Base-by-base conservation (phyloP, 2,329 filamentous ascomycete genomes). In the Paradendryphiella salina region DNA sequence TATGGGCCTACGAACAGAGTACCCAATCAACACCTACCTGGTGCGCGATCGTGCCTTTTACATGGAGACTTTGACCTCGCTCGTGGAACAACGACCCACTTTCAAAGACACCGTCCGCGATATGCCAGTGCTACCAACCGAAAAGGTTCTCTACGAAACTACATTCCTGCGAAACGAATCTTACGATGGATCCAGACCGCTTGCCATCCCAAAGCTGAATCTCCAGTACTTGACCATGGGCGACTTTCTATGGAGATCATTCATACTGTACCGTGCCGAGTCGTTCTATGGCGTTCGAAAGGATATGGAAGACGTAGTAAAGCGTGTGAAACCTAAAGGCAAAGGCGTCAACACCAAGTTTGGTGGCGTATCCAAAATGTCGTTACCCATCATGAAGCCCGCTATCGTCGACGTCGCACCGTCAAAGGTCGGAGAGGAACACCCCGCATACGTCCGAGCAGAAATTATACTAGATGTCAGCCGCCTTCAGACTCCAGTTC, bases 201-300 rank as follows among this genome's bases (percentile, higher is more conserved):
- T 99, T 50, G 90, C 94, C 2, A 85, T 99, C 35, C 94, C 94
- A 2, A 99, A 99, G 71, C 76, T 97, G 37, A 99, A 96, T 63
- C 78, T 99, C 21, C 94, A 99, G 68, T 99, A 99, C 73, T 80
- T 99, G 11, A 96, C 92, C 2, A 85, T 96, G 42, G 91, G 91
- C 2, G 94, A 99, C 72, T 99, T 99, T 64, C 76, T 99, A n/a
- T 99, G 92, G 91, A 84, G 95, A 56, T 91, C 93, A 0, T 87
- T 97, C 65, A 81, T 95, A 11, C 78, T 99, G 7, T 94, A 96
- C 70, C 85, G 93, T 33, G 89, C 87, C 51, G 94, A 99, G 72
- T 84, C 93, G 0, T 96, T 97, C 70, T 97, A 95, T 71, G 89
- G 90, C 53, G 93, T 99, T 52, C 85, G 91, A 37, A 93, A 91